A percentile compares a stretch with the other conserved stretches of the same genome.
Evolutionary conservation across 106 monocot genomes (phyloP).

Genomic region (Iris macrosiphon): DNA sequence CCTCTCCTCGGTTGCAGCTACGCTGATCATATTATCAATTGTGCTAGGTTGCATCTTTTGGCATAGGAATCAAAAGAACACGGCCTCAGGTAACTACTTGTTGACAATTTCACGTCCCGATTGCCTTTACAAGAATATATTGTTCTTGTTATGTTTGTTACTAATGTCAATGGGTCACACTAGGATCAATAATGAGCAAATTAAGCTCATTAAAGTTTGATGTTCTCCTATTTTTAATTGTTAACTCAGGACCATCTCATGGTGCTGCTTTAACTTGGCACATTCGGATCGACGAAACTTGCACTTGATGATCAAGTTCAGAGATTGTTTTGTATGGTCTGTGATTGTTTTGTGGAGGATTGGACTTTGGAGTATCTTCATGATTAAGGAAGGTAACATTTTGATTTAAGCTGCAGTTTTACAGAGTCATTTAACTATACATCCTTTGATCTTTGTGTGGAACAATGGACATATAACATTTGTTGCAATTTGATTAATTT

Average conservation of each 20-base stretch:
- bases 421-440: too few relatives aligned
- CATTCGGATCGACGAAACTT: constrained; percentile 92
- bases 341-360: constrained; percentile 41
- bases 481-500: too few relatives aligned
- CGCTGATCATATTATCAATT: neutral
- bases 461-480: too few relatives aligned
- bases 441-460: too few relatives aligned
- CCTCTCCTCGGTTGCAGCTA: constrained; percentile 3
- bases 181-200: constrained; percentile 45
- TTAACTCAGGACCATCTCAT: constrained; percentile 47
- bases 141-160: neutral
- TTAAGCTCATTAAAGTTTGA: constrained; percentile 54
- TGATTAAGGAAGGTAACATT: too few relatives aligned
- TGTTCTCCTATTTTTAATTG: constrained; percentile 5
- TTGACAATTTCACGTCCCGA: neutral
- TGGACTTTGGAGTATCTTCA: constrained; percentile 95
- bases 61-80: constrained; percentile 6
- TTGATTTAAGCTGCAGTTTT: too few relatives aligned
- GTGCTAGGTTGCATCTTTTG: constrained; percentile 7
- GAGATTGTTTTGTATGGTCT: too few relatives aligned
- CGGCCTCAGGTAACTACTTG: constrained; percentile 6
- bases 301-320: constrained; percentile 52
- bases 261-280: constrained; percentile 74
- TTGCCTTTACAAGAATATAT: neutral
- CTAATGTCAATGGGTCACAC: constrained; percentile 15